Conservation (phyloP, 1,139 yeast genomes). For the Candida albicans region DNA sequence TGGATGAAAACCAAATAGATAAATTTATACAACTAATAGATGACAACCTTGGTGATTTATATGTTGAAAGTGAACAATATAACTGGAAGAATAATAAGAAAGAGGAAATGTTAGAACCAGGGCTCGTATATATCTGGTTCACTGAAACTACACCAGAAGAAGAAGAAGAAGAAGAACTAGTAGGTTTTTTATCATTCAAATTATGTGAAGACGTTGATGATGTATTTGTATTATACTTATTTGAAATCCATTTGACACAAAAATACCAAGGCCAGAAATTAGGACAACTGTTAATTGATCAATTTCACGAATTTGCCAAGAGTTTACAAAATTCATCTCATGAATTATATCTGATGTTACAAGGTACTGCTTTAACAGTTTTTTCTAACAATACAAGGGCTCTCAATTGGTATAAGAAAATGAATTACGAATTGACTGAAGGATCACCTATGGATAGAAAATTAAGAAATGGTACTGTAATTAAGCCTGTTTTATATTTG, state of each 20-base stretch:
- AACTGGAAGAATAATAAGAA: constrained; percentile 46
- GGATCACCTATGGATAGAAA: constrained; percentile 46
- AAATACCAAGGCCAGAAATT: constrained; percentile 28
- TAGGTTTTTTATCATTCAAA: constrained; percentile 46
- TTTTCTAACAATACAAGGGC: constrained; percentile 49
- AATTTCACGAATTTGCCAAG: constrained; percentile 28
- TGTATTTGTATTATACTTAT: constrained; percentile 45
- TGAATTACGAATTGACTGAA: constrained; percentile 38
- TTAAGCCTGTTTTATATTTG: constrained; percentile 45
- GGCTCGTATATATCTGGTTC: constrained; percentile 41
- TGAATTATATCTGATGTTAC: constrained; percentile 12
- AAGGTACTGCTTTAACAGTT: constrained; percentile 49
- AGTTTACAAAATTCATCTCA: constrained; percentile 15
- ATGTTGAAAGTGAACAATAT: constrained; percentile 31
- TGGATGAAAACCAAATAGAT: constrained; percentile 13
- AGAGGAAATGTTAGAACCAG: constrained; percentile 47
- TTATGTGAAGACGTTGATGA: constrained; percentile 33
- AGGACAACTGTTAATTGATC: constrained; percentile 35
- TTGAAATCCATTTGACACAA: constrained; percentile 51
- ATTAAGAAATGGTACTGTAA: constrained; percentile 37
- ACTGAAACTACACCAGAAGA: constrained; percentile 8
- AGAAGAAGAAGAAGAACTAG: constrained; percentile 19
- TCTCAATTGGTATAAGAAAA: constrained; percentile 38
- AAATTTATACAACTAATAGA: constrained; percentile 27
- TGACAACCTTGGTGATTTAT: constrained; percentile 32